phyloP scores from a whole-genome alignment of 2,329 filamentous ascomycete species.

The Raffaelea ambrosiae region DNA sequence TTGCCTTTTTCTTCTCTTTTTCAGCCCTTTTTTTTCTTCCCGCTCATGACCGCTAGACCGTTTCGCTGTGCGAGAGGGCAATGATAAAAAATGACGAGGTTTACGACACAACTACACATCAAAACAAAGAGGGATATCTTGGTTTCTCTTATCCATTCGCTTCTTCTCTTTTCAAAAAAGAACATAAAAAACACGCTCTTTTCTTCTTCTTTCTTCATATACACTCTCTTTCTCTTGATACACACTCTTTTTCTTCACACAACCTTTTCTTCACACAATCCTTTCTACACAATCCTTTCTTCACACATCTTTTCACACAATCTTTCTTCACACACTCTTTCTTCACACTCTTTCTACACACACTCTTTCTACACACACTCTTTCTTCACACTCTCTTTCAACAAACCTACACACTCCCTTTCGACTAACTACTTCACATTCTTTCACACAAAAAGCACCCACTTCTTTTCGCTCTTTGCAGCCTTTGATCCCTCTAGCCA shows the following conservation, averaged over 20 bases:
- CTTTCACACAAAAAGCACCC: background rate
- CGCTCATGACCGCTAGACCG: background rate
- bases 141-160: background rate
- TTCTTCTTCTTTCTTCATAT: background rate
- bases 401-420: too few relatives aligned
- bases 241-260: background rate
- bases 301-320: too few relatives aligned
- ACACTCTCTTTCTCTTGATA: background rate
- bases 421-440: background rate
- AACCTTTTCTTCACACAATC: too few relatives aligned
- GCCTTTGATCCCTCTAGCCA: too few relatives aligned
- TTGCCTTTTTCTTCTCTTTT: background rate
- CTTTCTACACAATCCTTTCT: too few relatives aligned
- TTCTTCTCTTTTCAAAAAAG: too few relatives aligned
- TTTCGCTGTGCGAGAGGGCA: slow-evolving; percentile 5
- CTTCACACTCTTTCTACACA: too few relatives aligned
- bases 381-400: too few relatives aligned
- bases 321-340: too few relatives aligned
- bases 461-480: background rate
- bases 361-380: too few relatives aligned
- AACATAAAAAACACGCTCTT: too few relatives aligned
- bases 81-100: slow-evolving; percentile 2
- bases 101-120: too few relatives aligned
- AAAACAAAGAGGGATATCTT: background rate
- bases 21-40: background rate